These are phyloP conservation scores for Wickerhamomyces sp. DNA, from an alignment of 1,139 yeast genomes.

Conservation along the genomic window DNA sequence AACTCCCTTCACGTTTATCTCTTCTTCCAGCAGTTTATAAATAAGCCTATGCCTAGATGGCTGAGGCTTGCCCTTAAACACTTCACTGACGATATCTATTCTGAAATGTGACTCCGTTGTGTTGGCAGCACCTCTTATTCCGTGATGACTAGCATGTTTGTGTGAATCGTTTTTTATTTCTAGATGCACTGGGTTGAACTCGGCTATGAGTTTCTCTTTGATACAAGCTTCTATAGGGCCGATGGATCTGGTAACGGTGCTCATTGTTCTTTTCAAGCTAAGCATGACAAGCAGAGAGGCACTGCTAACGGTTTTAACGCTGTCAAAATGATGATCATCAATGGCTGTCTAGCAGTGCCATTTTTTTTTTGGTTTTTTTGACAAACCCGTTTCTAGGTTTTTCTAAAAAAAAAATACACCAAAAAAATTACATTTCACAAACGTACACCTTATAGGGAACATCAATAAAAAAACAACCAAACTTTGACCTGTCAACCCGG, in stretches of 20 bases:
- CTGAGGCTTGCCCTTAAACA: slow-evolving; percentile 59
- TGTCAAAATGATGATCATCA: no score
- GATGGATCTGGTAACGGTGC: slow-evolving; percentile 20
- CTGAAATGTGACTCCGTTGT: slow-evolving; percentile 82
- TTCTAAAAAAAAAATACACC: no score
- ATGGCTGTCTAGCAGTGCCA: no score
- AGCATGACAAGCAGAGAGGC: slow-evolving; percentile 1
- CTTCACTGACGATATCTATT: slow-evolving; percentile 64
- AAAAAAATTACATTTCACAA: no score
- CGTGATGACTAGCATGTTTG: slow-evolving; percentile 86
- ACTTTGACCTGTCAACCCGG: no score
- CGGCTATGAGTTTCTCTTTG: slow-evolving; percentile 31
- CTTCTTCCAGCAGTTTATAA: slow-evolving; percentile 66
- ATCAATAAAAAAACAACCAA: no score
- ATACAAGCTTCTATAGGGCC: slow-evolving; percentile 43
- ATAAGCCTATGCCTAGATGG: slow-evolving; percentile 80
- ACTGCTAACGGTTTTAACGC: no score
- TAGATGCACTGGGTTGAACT: slow-evolving; percentile 37
- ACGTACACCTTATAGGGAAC: no score
- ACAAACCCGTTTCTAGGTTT: no score
- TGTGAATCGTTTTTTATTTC: slow-evolving; percentile 69
- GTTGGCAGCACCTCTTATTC: slow-evolving; percentile 70
- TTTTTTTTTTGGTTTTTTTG: no score
- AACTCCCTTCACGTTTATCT: slow-evolving; percentile 63
- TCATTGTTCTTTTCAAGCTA: slow-evolving; percentile 14